These are phyloP conservation scores for Cercophora scortea DNA, from an alignment of 495 filamentous ascomycete species.

Conservation along the genomic window DNA sequence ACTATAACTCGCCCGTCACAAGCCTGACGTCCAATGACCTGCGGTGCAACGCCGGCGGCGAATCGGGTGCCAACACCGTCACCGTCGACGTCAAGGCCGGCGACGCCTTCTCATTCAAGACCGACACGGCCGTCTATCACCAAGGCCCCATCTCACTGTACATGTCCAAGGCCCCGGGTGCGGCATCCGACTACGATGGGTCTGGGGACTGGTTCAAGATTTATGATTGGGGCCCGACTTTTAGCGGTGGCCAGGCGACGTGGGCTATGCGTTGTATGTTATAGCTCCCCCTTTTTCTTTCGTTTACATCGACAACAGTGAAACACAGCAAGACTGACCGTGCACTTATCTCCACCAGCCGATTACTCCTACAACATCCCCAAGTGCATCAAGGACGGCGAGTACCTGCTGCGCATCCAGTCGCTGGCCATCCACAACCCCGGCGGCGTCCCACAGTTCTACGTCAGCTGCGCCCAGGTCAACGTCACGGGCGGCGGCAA, in stretches of 20 bases:
- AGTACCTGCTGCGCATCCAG: conserved; percentile 57
- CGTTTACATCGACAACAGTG: no score
- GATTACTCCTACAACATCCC: conserved; percentile 49
- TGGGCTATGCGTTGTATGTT: conserved; percentile 36
- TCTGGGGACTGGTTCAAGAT: conserved; percentile 50
- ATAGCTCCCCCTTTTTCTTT: no score
- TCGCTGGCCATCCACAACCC: conserved; percentile 57
- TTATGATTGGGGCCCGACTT: conserved; percentile 37
- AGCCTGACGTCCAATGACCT: conserved; percentile 45
- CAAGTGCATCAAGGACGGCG: conserved; percentile 42
- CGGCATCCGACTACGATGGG: conserved; percentile 38
- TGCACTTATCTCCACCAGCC: conserved; percentile 9
- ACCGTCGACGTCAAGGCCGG: conserved; percentile 43
- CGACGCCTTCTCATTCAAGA: conserved; percentile 40
- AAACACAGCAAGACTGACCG: no score
- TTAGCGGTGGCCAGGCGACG: conserved; percentile 21
- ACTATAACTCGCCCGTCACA: conserved; percentile 52
- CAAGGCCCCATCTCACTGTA: conserved; percentile 50
- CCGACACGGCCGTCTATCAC: conserved; percentile 50
- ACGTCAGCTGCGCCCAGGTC: conserved; percentile 52
- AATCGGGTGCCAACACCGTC: conserved; percentile 34
- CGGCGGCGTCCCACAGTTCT: conserved; percentile 41
- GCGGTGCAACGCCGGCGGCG: conserved; percentile 51
- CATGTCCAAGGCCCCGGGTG: conserved; percentile 45
- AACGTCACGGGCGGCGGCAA: conserved; percentile 46